These are phyloP conservation scores for Cutaneotrichosporon sp. DNA, from an alignment of 1,284 basidiomycete species.

Conservation along the genomic window DNA sequence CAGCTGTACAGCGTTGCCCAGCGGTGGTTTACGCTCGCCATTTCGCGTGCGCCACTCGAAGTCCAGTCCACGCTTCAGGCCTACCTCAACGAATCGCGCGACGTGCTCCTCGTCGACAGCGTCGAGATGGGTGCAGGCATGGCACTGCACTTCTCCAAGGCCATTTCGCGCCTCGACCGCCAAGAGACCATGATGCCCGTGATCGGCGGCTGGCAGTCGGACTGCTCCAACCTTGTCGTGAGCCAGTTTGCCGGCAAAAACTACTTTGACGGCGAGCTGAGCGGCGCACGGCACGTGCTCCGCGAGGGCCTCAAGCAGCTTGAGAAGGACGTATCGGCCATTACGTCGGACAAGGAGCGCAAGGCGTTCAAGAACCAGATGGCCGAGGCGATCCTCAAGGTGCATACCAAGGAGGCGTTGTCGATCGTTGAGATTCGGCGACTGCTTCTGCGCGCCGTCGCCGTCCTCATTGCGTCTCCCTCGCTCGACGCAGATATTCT, in stretches of 20 bases:
- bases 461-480: conserved; percentile 64
- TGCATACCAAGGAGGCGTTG: conserved; percentile 64
- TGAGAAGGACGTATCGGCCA: conserved; percentile 59
- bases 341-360: conserved; percentile 58
- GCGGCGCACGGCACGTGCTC: conserved; percentile 65
- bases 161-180: conserved; percentile 69
- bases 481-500: conserved; percentile 82
- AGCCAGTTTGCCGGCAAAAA: conserved; percentile 79
- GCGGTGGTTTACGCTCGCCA: conserved; percentile 76
- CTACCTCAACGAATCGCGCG: conserved; percentile 71
- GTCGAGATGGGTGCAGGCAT: conserved; percentile 85
- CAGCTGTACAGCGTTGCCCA: conserved; percentile 69
- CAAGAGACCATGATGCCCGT: conserved; percentile 55
- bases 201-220: conserved; percentile 52
- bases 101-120: conserved; percentile 60
- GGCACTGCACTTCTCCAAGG: conserved; percentile 75
- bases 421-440: conserved; percentile 76
- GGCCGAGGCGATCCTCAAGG: conserved; percentile 60
- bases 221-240: conserved; percentile 68
- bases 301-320: conserved; percentile 43
- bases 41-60: conserved; percentile 84
- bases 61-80: conserved; percentile 84
- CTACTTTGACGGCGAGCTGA: conserved; percentile 79
- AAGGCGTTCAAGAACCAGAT: conserved; percentile 66
- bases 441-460: conserved; percentile 80